Conservation (phyloP, 352 stramenopile genomes). For the Phytophthora multivora region DNA sequence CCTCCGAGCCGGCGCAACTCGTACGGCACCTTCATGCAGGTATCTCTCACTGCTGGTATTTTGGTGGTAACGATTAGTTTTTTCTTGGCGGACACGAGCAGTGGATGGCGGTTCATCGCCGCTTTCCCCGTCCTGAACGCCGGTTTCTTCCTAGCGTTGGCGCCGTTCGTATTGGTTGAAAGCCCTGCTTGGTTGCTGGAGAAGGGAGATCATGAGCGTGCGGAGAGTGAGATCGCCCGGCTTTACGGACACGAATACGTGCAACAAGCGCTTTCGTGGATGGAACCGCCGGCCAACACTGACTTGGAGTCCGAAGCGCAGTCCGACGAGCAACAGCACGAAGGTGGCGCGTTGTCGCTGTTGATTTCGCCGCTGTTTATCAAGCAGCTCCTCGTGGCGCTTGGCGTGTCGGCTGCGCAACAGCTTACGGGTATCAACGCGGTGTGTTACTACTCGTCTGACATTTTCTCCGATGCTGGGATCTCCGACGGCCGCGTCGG, state of each 20-base stretch:
- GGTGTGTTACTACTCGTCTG: slow-evolving; percentile 69
- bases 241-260: slow-evolving; percentile 37
- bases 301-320: slow-evolving; percentile 12
- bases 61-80: slow-evolving; percentile 46
- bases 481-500: slow-evolving; percentile 53
- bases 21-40: slow-evolving; percentile 45
- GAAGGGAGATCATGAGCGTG: slow-evolving; percentile 27
- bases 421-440: slow-evolving; percentile 71
- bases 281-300: slow-evolving; percentile 13
- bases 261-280: slow-evolving; percentile 29
- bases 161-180: slow-evolving; percentile 37
- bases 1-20: slow-evolving; percentile 37
- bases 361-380: slow-evolving; percentile 33
- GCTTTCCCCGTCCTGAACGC: slow-evolving; percentile 40
- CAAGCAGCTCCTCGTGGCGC: slow-evolving; percentile 44
- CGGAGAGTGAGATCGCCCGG: slow-evolving; percentile 25
- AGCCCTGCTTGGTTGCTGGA: slow-evolving; percentile 51
- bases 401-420: slow-evolving; percentile 43
- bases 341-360: slow-evolving; percentile 15
- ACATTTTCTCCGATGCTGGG: slow-evolving; percentile 58
- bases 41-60: slow-evolving; percentile 41
- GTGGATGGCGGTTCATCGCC: slow-evolving; percentile 37
- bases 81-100: slow-evolving; percentile 35
- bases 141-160: slow-evolving; percentile 27
- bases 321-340: slow-evolving; percentile 10